Evolutionary conservation across 148 eudicot genomes (phyloP).

Genomic region (Linanthus parryae): DNA sequence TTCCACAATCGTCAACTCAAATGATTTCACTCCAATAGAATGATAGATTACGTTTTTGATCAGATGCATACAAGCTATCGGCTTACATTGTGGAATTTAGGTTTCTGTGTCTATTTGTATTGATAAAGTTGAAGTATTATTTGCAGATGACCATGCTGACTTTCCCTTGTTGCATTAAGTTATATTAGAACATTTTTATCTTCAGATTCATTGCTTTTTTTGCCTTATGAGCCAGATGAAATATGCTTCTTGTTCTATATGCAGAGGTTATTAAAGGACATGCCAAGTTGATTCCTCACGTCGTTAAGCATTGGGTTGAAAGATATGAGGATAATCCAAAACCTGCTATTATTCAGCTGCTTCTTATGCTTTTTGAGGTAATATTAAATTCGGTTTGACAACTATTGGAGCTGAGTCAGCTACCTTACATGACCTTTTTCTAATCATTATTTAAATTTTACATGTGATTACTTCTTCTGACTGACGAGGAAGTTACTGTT

Average conservation of each 20-base stretch:
- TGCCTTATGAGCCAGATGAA: slow-evolving; percentile 8
- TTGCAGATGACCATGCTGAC: no score
- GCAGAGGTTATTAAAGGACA: slow-evolving; percentile 80
- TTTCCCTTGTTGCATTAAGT: not conserved
- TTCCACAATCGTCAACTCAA: no score
- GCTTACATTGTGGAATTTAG: no score
- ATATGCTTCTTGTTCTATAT: slow-evolving; percentile 3
- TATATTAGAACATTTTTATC: not conserved
- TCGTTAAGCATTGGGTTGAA: slow-evolving; percentile 80
- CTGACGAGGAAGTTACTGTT: slow-evolving; percentile 15
- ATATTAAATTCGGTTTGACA: slow-evolving; percentile 5
- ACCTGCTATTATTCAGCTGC: slow-evolving; percentile 70
- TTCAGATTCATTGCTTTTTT: not conserved
- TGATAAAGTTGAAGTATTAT: no score
- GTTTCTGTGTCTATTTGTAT: no score
- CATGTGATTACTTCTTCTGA: no score
- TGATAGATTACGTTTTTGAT: no score
- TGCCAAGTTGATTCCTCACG: slow-evolving; percentile 64
- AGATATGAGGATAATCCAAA: slow-evolving; percentile 69
- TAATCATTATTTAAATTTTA: slow-evolving; percentile 3
- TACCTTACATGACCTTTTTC: not conserved
- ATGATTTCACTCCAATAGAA: no score
- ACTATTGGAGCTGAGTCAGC: not conserved
- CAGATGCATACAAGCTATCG: no score
- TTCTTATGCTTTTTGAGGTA: slow-evolving; percentile 88